Conservation (phyloP, 1,139 yeast genomes). For the Waltiozyma sp. region DNA sequence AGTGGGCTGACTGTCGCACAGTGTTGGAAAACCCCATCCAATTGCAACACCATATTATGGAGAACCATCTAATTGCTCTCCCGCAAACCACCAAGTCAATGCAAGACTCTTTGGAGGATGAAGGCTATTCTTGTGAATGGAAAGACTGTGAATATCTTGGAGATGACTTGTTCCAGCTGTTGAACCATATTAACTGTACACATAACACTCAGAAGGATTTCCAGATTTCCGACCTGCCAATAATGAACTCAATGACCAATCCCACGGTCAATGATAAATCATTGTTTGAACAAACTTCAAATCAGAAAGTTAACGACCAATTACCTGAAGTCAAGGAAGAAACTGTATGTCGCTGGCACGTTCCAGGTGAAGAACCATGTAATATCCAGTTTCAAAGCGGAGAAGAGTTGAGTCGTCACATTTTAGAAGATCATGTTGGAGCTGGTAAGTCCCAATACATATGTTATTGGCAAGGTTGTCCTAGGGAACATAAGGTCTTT, state of each 20-base stretch:
- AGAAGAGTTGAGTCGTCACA: constrained; percentile 59
- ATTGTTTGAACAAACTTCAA: no score
- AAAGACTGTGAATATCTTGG: constrained; percentile 49
- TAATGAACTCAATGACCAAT: background rate
- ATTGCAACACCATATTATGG: constrained; percentile 45
- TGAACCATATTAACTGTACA: constrained; percentile 49
- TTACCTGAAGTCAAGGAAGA: constrained; percentile 4
- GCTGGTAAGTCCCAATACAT: constrained; percentile 58
- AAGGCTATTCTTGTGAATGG: constrained; percentile 56
- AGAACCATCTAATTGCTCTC: constrained; percentile 36
- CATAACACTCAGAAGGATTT: constrained; percentile 21
- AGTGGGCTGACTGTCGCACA: constrained; percentile 45
- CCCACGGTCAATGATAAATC: no score
- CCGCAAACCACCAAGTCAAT: background rate
- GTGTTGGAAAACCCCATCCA: constrained; percentile 31
- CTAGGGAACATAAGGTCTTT: constrained; percentile 50
- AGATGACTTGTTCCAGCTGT: constrained; percentile 37
- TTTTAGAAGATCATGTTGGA: constrained; percentile 57
- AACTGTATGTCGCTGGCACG: constrained; percentile 15
- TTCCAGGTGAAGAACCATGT: constrained; percentile 27
- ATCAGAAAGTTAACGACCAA: no score
- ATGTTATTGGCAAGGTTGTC: constrained; percentile 77
- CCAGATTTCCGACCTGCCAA: background rate
- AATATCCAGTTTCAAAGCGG: constrained; percentile 35
- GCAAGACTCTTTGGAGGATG: constrained; percentile 1